Conservation (phyloP, 306 rosid genomes). For the Fragaria nilgerrensis region DNA sequence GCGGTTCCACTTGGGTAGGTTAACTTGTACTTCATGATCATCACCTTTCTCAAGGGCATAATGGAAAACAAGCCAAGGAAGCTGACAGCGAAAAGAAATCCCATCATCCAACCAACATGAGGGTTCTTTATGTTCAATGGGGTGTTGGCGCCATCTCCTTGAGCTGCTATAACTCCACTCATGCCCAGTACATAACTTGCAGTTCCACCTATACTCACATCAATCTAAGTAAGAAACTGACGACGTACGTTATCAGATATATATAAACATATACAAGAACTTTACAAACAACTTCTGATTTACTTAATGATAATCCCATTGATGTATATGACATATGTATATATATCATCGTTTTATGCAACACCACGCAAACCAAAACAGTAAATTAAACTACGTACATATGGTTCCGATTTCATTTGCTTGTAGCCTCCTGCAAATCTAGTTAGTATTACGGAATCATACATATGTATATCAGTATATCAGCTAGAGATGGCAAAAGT, state of each 20-base stretch:
- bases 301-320: background rate
- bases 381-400: background rate
- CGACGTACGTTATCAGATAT: too few species aligned
- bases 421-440: background rate
- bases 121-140: conserved; percentile 54
- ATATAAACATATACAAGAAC: background rate
- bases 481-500: too few species aligned
- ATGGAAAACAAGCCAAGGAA: conserved; percentile 74
- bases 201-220: conserved; percentile 53
- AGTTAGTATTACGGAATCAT: background rate
- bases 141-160: conserved; percentile 44
- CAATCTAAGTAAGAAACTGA: background rate
- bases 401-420: background rate
- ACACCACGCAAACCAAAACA: background rate
- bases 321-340: background rate
- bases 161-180: conserved; percentile 62
- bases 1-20: conserved; percentile 89
- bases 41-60: conserved; percentile 70
- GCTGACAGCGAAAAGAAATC: conserved; percentile 66
- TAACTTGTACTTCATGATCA: conserved; percentile 69
- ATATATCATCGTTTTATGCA: background rate
- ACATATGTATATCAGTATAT: background rate
- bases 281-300: background rate
- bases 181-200: conserved; percentile 70
- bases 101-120: conserved; percentile 67